Evolutionary conservation across 148 eudicot species (phyloP).

Genomic region (Polygonum maritimum): DNA sequence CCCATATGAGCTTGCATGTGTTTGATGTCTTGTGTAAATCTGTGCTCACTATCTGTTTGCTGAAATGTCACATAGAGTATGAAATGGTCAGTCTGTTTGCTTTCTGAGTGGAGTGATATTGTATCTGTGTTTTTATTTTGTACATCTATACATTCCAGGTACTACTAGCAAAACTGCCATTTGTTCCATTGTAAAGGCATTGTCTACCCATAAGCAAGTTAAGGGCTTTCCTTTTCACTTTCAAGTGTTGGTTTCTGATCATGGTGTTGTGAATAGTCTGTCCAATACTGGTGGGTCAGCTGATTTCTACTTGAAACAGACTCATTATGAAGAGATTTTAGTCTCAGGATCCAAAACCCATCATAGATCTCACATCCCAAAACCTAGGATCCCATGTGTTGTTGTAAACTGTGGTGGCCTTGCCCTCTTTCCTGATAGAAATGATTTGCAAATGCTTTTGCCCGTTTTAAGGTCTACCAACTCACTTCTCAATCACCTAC

Average conservation of each 20-base stretch:
- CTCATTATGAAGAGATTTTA: conserved; percentile 8
- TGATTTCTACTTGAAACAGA: conserved; percentile 13
- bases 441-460: conserved; percentile 11
- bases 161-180: conserved; percentile 9
- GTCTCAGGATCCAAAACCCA: conserved; percentile 16
- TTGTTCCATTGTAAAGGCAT: conserved; percentile 7
- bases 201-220: conserved; percentile 10
- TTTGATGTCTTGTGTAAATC: neutral
- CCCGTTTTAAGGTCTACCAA: conserved; percentile 16
- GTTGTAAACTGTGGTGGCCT: conserved; percentile 9
- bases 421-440: neutral
- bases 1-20: neutral
- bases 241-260: conserved; percentile 20
- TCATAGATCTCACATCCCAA: conserved; percentile 8
- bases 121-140: neutral
- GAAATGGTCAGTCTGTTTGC: neutral
- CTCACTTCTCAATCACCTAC: conserved; percentile 6
- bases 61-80: neutral
- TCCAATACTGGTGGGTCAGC: conserved; percentile 11
- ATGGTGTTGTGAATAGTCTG: conserved; percentile 5
- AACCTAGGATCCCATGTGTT: conserved; percentile 11
- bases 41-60: neutral
- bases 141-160: conserved; percentile 2
- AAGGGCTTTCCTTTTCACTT: conserved; percentile 12
- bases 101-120: neutral